These are phyloP conservation scores for Panellus pusillus DNA, from an alignment of 768 basidiomycete genomes.

Conservation along the genomic window DNA sequence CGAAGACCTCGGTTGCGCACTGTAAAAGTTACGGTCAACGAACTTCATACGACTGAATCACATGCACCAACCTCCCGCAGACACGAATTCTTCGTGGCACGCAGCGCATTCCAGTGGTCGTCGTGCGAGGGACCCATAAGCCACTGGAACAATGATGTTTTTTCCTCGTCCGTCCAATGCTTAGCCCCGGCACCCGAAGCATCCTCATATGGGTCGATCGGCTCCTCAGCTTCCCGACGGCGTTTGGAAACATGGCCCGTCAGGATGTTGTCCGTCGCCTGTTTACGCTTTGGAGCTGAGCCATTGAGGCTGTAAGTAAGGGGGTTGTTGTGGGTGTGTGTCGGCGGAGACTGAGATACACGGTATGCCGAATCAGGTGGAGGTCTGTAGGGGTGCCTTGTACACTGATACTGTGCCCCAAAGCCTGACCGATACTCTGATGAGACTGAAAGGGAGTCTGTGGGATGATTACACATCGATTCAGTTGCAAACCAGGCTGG, in stretches of 20 bases:
- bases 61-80: constrained; percentile 61
- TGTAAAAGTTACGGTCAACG: constrained; percentile 28
- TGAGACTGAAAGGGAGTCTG: constrained; percentile 54
- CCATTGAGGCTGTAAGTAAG: constrained; percentile 32
- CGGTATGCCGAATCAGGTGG: constrained; percentile 28
- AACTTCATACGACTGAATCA: constrained; percentile 3
- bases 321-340: constrained; percentile 34
- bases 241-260: constrained; percentile 43
- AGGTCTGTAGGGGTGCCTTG: constrained; percentile 29
- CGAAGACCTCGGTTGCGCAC: constrained; percentile 74
- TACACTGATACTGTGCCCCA: constrained; percentile 39
- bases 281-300: constrained; percentile 46
- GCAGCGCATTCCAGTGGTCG: constrained; percentile 76
- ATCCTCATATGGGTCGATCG: constrained; percentile 45
- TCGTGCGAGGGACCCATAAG: constrained; percentile 71
- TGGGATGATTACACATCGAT: constrained; percentile 27
- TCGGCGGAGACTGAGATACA: constrained; percentile 31
- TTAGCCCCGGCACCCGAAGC: constrained; percentile 64
- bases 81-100: constrained; percentile 81
- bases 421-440: constrained; percentile 63
- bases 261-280: constrained; percentile 35
- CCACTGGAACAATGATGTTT: constrained; percentile 75
- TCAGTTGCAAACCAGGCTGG: constrained; percentile 24
- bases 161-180: constrained; percentile 86
- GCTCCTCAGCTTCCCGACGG: constrained; percentile 45